These are phyloP conservation scores for Leccinum uliginosum DNA, from an alignment of 768 basidiomycete genomes.

Conservation along the genomic window DNA sequence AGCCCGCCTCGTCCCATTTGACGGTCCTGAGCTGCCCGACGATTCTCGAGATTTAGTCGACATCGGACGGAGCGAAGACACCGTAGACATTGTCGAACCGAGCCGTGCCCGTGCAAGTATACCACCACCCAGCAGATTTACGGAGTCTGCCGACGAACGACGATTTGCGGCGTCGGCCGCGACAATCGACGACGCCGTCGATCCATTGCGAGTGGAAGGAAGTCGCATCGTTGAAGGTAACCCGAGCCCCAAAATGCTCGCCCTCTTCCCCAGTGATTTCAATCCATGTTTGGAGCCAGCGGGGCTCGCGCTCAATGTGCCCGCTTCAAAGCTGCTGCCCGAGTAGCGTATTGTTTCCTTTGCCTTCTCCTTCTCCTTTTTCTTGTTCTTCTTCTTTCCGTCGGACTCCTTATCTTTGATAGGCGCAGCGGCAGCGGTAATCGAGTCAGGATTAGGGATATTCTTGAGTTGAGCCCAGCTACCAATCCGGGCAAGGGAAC, in stretches of 20 bases:
- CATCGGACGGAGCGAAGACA: slow-evolving; percentile 45
- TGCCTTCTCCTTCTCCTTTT: slow-evolving; percentile 34
- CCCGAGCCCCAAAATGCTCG: slow-evolving; percentile 57
- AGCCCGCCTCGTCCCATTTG: slow-evolving; percentile 47
- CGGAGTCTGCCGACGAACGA: slow-evolving; percentile 33
- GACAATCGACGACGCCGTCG: slow-evolving; percentile 34
- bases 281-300: slow-evolving; percentile 18
- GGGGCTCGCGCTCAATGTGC: slow-evolving; percentile 42
- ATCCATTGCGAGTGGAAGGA: slow-evolving; percentile 33
- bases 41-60: slow-evolving; percentile 40
- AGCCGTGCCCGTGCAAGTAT: slow-evolving; percentile 33
- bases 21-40: slow-evolving; percentile 43
- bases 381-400: slow-evolving; percentile 35
- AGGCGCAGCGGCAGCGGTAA: slow-evolving; percentile 23
- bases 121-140: slow-evolving; percentile 26
- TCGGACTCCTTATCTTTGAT: slow-evolving; percentile 28
- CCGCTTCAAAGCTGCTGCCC: slow-evolving; percentile 65
- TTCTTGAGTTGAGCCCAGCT: slow-evolving; percentile 64
- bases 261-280: slow-evolving; percentile 51
- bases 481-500: slow-evolving; percentile 65
- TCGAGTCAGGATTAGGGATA: slow-evolving; percentile 29
- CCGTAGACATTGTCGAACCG: slow-evolving; percentile 37
- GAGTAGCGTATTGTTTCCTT: slow-evolving; percentile 42
- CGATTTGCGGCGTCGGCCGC: not conserved
- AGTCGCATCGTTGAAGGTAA: slow-evolving; percentile 53